Percentiles rank a stretch among this genome's conserved stretches.
Evolutionary conservation across 2,329 filamentous ascomycete species (phyloP).

Genomic region (Aspergillus quadricinctus): DNA sequence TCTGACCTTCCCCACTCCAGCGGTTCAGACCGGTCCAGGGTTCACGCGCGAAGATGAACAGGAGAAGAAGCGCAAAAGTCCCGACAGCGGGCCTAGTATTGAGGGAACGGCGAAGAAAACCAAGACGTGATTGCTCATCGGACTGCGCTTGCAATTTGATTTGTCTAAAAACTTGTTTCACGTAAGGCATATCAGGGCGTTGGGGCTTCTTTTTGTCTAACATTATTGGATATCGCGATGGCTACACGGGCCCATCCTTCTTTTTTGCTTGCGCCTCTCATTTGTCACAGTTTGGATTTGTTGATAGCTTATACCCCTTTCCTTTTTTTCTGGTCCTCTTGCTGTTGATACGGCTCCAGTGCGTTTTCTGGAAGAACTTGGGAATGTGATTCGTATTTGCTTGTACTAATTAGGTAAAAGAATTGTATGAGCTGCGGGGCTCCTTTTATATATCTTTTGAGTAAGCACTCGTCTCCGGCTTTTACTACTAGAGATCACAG

Average conservation of each 20-base stretch:
- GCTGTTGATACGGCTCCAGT: background rate
- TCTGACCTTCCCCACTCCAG: constrained; percentile 84
- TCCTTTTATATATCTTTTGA: background rate
- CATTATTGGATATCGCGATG: constrained; percentile 15
- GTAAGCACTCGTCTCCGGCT: background rate
- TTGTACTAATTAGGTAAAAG: background rate
- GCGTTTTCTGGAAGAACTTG: constrained; percentile 2
- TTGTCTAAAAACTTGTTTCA: constrained; percentile 7
- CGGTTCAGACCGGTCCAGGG: constrained; percentile 37
- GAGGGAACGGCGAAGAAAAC: constrained; percentile 36
- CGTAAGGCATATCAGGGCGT: background rate
- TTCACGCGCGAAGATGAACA: constrained; percentile 41
- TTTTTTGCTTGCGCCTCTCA: constrained; percentile 1
- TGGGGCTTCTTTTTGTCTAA: background rate
- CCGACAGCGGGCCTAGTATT: constrained; percentile 32
- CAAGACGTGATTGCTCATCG: constrained; percentile 27
- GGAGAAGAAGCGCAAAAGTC: constrained; percentile 43
- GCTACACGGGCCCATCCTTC: constrained; percentile 10
- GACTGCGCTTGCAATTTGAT: constrained; percentile 1
- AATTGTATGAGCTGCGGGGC: background rate
- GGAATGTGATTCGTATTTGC: constrained; percentile 1
- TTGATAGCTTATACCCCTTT: constrained; percentile 12
- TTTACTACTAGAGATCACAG: background rate
- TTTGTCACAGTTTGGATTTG: constrained; percentile 9
- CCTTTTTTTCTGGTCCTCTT: constrained; percentile 4